Base-by-base conservation (phyloP, 768 basidiomycete genomes). In the Erythrobasidium yunnanense region DNA sequence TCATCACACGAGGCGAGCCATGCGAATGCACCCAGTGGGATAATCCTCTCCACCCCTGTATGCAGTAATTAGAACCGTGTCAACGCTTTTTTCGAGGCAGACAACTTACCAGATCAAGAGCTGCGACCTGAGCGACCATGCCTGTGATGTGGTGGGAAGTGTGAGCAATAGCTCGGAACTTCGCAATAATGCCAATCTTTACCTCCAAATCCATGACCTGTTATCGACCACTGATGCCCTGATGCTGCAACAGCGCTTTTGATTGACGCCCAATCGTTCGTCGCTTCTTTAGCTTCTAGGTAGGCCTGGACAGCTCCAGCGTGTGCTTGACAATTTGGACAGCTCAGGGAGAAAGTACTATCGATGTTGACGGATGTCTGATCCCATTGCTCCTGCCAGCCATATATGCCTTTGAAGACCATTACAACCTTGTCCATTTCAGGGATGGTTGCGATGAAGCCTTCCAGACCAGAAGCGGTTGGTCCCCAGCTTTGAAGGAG, bases 401-500 rank as follows among this genome's bases (percentile, higher is more conserved):
- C 57, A 23, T 58, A 63, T 8, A 67, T 32, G 23, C 71, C 71
- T 50, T 67, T 65, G 70, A 72, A 72, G 22, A 72, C 72, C 27
- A 72, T 70, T 1, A 73, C 72, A 46, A 72, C 66, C 68, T 73
- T 63, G 29, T 63, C 60, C 60, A 63, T 63, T 49, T 63, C 69
- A 11, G 71, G 71, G 25, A 72, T 66, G 18, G 68, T 49, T n/a
- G 68, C 70, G 8, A 47, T 51, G 45, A 65, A 70, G 13, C 72
- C 72, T 17, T 56, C 20, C 0, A 66, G 33, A 0, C 72, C 72
- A 2, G 55, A 56, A 17, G 53, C 66, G 2, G 72, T 73, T 2
- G 72, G 70, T 15, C 72, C 72, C 6, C 56, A 73, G 7, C 29
- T 23, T 25, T 66, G 51, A 20, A 73, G 30, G 15, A 65, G 25